Evolutionary conservation across 106 monocot species (phyloP), one percentile per base, ranked within the genome.

Genomic region (Alisma plantagoaquatica): DNA sequence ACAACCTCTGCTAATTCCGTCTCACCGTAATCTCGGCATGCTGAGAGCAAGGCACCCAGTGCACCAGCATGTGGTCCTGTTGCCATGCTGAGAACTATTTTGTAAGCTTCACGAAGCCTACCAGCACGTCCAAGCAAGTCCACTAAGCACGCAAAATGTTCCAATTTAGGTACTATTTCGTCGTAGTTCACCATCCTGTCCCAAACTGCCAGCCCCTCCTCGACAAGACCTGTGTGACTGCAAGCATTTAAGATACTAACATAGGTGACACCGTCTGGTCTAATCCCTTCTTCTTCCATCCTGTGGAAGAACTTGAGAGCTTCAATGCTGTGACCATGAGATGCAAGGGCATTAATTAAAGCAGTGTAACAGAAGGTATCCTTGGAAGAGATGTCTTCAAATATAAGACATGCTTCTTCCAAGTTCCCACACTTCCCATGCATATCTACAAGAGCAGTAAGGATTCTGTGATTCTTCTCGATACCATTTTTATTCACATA

Each of bases 121-220:
- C 68, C 68, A 17, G 59, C 58, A 18, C 68, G 68, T 2, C 68
- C 68, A 43, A 68, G 59, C 68, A 68, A 51, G 59, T 68, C 68
- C 12, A 59, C 50, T 2, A 68, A 3, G 23, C 68, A 68, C 6
- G 68, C 68, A 29, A 43, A 68, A 41, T 68, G 68, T 28, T 68
- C 68, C 4, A 51, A 29, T 3, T 31, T 41, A 22, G 59, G 68
- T 4, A 29, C 47, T 1, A 68, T 43, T 4, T 33, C 41, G 21
- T 51, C 21, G 15, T 23, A 9, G 15, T 43, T 31, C 12, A 49
- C 41, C 68, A 68, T 68, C 59, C 2, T 23, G 22, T 52, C 15
- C 68, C 68, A 68, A 29, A 59, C 19, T 21, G 26, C 33, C 48
- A 68, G 1, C 11, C 68, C 58, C 28, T 59, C 59, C 14, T 44